A percentile compares a stretch with the other conserved stretches of the same genome.
Conservation (phyloP, 2,329 filamentous ascomycete genomes). For the Fusarium avenaceum region DNA sequence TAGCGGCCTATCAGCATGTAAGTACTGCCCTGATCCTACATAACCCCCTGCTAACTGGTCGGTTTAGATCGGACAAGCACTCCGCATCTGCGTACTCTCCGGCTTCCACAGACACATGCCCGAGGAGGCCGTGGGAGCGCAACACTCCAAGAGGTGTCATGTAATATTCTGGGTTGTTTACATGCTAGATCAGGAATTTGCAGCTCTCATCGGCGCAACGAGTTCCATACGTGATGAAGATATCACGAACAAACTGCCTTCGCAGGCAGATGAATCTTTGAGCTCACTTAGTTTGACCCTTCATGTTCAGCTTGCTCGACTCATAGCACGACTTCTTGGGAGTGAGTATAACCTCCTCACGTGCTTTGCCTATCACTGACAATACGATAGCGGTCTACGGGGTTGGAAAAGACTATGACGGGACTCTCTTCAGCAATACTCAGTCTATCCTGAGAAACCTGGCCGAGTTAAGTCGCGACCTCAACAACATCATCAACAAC, state of each 20-base stretch:
- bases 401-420: constrained; percentile 48
- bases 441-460: constrained; percentile 49
- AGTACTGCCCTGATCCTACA: background rate
- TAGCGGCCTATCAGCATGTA: constrained; percentile 57
- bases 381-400: constrained; percentile 41
- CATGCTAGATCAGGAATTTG: constrained; percentile 49
- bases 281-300: constrained; percentile 46
- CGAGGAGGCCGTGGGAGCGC: constrained; percentile 36
- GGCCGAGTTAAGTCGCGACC: constrained; percentile 47
- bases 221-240: constrained; percentile 51
- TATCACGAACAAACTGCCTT: constrained; percentile 50
- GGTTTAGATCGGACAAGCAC: constrained; percentile 50
- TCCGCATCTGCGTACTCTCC: constrained; percentile 52
- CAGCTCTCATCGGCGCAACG: constrained; percentile 47
- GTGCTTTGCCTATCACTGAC: background rate
- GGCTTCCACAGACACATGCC: constrained; percentile 50
- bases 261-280: constrained; percentile 47
- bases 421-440: constrained; percentile 48
- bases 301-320: constrained; percentile 46
- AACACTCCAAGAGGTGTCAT: constrained; percentile 49
- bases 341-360: background rate
- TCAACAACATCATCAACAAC: constrained; percentile 46
- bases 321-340: constrained; percentile 44
- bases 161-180: constrained; percentile 52
- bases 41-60: background rate